Evolutionary conservation across 768 basidiomycete genomes (phyloP).

Genomic region (Tylopilus sp.): DNA sequence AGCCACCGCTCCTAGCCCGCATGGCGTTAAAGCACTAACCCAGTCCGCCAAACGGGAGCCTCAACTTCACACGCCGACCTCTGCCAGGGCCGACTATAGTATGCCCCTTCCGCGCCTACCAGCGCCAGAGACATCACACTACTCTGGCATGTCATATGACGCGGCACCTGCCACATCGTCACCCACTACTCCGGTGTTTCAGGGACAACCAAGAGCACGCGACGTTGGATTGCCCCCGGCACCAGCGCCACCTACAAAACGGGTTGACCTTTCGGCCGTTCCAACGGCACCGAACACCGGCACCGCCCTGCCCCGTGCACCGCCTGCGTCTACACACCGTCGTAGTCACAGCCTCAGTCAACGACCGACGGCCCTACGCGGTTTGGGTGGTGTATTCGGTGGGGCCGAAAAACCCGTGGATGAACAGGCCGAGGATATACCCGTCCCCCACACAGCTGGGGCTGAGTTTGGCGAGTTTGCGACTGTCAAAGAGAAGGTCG

Average conservation of each 20-base stretch:
- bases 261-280: conserved; percentile 24
- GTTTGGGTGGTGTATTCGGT: conserved; percentile 64
- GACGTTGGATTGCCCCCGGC: conserved; percentile 53
- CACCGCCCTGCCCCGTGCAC: conserved; percentile 55
- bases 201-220: conserved; percentile 59
- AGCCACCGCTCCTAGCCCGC: conserved; percentile 10
- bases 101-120: conserved; percentile 82
- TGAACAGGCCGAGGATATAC: conserved; percentile 39
- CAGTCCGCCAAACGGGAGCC: conserved; percentile 33
- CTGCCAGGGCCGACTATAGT: conserved; percentile 64
- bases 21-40: conserved; percentile 28
- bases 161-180: conserved; percentile 42
- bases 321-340: conserved; percentile 74
- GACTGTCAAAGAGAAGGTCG: conserved; percentile 33
- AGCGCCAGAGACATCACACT: conserved; percentile 77
- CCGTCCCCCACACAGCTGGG: conserved; percentile 60
- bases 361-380: conserved; percentile 51
- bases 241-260: conserved; percentile 27
- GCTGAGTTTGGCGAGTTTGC: conserved; percentile 59
- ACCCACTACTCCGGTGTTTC: conserved; percentile 58
- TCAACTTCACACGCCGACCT: conserved; percentile 23
- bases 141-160: conserved; percentile 81
- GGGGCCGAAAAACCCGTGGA: conserved; percentile 34
- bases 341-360: conserved; percentile 84
- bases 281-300: conserved; percentile 28